Conservation (phyloP, 1,139 yeast species). For the Suhomyces choctaworum region DNA sequence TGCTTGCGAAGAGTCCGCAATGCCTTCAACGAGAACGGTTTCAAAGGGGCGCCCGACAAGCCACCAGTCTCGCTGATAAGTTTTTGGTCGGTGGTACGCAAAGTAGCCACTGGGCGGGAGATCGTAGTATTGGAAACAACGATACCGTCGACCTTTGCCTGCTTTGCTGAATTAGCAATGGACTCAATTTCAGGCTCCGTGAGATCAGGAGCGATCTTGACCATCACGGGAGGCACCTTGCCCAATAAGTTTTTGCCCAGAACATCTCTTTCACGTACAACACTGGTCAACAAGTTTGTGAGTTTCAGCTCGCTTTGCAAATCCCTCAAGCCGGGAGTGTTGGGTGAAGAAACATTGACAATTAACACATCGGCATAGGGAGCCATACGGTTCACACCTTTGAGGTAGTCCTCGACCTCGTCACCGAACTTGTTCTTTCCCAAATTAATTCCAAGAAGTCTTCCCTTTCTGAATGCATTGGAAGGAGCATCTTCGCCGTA, state of each 20-base stretch:
- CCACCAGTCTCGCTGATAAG: constrained; percentile 75
- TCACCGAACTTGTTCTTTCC: constrained; percentile 94
- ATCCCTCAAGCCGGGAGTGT: constrained; percentile 91
- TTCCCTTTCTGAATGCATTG: constrained; percentile 63
- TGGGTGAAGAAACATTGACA: constrained; percentile 93
- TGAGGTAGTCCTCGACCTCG: constrained; percentile 79
- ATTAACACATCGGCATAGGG: constrained; percentile 86
- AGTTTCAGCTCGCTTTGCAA: constrained; percentile 78
- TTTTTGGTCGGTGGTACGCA: constrained; percentile 48
- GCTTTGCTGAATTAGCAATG: constrained; percentile 78
- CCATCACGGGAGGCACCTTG: constrained; percentile 71
- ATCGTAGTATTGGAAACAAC: constrained; percentile 91
- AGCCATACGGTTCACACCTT: constrained; percentile 81
- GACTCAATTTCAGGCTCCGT: constrained; percentile 78
- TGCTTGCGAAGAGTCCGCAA: constrained; percentile 68
- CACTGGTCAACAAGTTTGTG: constrained; percentile 63
- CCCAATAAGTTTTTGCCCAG: constrained; percentile 43
- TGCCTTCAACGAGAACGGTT: constrained; percentile 74
- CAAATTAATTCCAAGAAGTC: constrained; percentile 75
- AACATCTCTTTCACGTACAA: constrained; percentile 58
- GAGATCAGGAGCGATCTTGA: constrained; percentile 92
- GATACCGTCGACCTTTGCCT: constrained; percentile 83
- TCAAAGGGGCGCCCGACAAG: constrained; percentile 87
- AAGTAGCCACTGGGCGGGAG: constrained; percentile 59
- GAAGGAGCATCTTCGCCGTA: constrained; percentile 29